Base-by-base conservation (phyloP, 257 asterid species). In the Henckelia pumila region DNA sequence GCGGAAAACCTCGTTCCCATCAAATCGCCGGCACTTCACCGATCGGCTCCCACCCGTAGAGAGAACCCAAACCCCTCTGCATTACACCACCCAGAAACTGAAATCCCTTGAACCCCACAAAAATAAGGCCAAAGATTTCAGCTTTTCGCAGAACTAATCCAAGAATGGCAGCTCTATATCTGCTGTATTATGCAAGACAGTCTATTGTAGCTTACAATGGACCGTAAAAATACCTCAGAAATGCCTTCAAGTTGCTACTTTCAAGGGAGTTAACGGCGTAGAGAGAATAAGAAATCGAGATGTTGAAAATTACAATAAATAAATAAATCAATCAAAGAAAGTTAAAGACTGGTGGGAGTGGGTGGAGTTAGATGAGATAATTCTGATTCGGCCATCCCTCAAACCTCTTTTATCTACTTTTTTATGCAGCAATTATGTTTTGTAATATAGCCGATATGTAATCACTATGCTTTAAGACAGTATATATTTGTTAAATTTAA, bases 21-120 rank as follows among this genome's bases (percentile, higher is more conserved):
- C 86, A 91, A 88, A 82, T 77, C 80, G 63, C 81, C 82, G 77
- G 83, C 83, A 61, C 75, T 79, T 24, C 67, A 57, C 85, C 85
- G 91, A 88, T 83, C 85, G 76, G 80, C 76, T 47, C 73, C 86
- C 67, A 67, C 75, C 76, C 82, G 72, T 35, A 33, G 62, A 71
- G 67, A 64, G 61, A 71, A 75, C 81, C 69, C 70, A 75, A 66
- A 73, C 68, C 76, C 19, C 78, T 67, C 87, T 83, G 72, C 96
- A 91, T 91, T 91, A 75, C 67, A 55, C 26, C 78, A 69, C 81
- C 82, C 82, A 74, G 60, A 75, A 65, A 70, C 59, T 28, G 52
- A 64, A 69, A 76, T 71, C 79, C 81, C 69, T 70, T 64, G 60
- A 76, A 66, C 68, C 44, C 65, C 37, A 23, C 50, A 63, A 64